Conservation (phyloP, 2,329 filamentous ascomycete genomes). For the Penicillium sp. region DNA sequence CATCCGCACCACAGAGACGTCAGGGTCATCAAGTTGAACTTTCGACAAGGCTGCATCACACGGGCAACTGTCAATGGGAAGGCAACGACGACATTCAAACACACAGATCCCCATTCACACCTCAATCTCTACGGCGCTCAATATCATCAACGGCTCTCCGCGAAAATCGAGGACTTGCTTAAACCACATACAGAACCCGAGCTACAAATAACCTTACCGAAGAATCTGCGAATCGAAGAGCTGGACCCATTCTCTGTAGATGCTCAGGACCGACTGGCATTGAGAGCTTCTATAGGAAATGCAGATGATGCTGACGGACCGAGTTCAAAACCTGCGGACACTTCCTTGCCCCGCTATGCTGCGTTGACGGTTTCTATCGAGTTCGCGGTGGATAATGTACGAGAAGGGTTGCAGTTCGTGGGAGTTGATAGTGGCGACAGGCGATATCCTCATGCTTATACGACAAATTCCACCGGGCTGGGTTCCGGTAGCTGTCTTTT, state of each 20-base stretch:
- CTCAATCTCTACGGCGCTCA: conserved; percentile 54
- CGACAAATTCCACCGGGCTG: conserved; percentile 71
- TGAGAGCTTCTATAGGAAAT: conserved; percentile 38
- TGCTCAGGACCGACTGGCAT: conserved; percentile 42
- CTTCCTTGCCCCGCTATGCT: conserved; percentile 49
- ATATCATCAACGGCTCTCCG: conserved; percentile 74
- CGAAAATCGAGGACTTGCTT: conserved; percentile 59
- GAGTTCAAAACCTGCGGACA: conserved; percentile 33
- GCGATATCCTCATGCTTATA: conserved; percentile 89
- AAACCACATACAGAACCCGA: conserved; percentile 53
- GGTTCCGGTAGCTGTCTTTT: conserved; percentile 83
- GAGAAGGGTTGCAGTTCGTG: conserved; percentile 89
- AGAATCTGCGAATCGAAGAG: conserved; percentile 59
- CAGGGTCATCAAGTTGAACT: conserved; percentile 55
- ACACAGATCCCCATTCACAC: conserved; percentile 44
- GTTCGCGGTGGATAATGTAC: conserved; percentile 69
- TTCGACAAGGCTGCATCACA: conserved; percentile 58
- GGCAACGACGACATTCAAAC: conserved; percentile 31
- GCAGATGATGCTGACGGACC: conserved; percentile 37
- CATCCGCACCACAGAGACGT: conserved; percentile 59
- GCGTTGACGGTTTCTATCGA: conserved; percentile 67
- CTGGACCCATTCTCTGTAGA: conserved; percentile 52
- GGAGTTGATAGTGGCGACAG: conserved; percentile 74
- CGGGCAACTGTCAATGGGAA: conserved; percentile 47
- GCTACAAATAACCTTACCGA: conserved; percentile 57